phyloP scores from a whole-genome alignment of 441 rosid genomes.

The Arabidopsis lyrata region DNA sequence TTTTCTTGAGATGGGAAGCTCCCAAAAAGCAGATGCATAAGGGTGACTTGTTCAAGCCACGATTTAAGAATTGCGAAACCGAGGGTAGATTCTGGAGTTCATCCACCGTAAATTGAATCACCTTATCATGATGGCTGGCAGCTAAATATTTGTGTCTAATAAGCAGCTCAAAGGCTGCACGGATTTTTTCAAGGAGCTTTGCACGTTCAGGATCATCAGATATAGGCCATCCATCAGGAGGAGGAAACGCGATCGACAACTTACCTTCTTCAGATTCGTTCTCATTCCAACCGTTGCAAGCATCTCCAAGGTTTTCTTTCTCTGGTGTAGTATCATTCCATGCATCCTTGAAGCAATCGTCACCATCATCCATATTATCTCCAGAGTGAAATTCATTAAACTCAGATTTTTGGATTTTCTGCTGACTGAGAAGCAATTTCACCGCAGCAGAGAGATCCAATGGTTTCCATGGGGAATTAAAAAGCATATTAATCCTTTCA shows the following conservation, averaged over 20 bases:
- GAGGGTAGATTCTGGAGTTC: conserved; percentile 75
- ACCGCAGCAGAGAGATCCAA: conserved; percentile 70
- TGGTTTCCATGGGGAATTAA: conserved; percentile 83
- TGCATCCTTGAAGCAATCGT: conserved; percentile 80
- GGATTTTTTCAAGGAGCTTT: conserved; percentile 81
- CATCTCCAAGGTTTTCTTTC: conserved; percentile 58
- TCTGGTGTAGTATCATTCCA: conserved; percentile 75
- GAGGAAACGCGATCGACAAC: conserved; percentile 44
- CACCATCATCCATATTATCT: conserved; percentile 56
- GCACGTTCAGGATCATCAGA: conserved; percentile 79
- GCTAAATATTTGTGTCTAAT: conserved; percentile 79
- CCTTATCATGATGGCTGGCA: conserved; percentile 76
- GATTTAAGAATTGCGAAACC: conserved; percentile 65
- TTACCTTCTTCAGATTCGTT: conserved; percentile 54
- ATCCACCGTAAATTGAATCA: conserved; percentile 72
- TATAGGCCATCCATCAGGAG: conserved; percentile 71
- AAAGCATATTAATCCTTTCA: conserved; percentile 79
- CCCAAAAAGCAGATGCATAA: conserved; percentile 84
- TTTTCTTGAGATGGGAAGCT: conserved; percentile 77
- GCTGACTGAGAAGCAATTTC: conserved; percentile 61
- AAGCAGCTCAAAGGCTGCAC: conserved; percentile 67
- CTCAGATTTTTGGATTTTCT: conserved; percentile 53
- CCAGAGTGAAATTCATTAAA: conserved; percentile 49
- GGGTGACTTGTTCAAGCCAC: conserved; percentile 70
- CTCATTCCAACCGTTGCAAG: conserved; percentile 50